Conservation (phyloP, 495 filamentous ascomycete genomes). For the Aspergillus cavernicola region DNA sequence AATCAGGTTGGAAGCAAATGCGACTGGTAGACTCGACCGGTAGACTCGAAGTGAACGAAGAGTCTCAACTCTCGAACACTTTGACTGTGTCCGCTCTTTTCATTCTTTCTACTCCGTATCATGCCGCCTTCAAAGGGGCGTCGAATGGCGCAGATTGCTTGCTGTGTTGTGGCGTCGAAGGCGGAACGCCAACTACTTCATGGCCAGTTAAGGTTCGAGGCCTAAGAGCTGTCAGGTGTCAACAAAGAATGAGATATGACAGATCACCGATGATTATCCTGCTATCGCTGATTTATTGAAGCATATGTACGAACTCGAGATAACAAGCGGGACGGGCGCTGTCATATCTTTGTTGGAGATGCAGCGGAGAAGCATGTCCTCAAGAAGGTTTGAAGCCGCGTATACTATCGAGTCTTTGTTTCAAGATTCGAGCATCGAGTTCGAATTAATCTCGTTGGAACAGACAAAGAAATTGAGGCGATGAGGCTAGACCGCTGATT, state of each 20-base stretch:
- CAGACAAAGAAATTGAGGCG: too few relatives aligned
- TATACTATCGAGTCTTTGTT: too few relatives aligned
- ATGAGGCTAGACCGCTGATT: too few relatives aligned
- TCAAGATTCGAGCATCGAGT: background rate
- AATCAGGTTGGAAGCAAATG: background rate
- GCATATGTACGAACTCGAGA: background rate
- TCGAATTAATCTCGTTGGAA: too few relatives aligned
- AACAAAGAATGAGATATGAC: constrained; percentile 9
- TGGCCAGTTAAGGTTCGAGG: background rate
- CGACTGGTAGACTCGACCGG: constrained; percentile 1
- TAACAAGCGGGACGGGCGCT: background rate
- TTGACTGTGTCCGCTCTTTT: too few relatives aligned
- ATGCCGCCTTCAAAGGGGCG: background rate
- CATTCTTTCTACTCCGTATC: too few relatives aligned
- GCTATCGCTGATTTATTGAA: constrained; percentile 9
- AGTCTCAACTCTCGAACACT: too few relatives aligned
- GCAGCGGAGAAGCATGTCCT: background rate
- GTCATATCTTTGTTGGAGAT: constrained; percentile 4
- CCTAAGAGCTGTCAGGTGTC: constrained; percentile 1
- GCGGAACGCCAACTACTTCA: background rate
- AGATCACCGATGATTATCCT: constrained; percentile 6
- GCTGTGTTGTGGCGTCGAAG: background rate
- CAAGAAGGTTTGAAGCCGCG: too few relatives aligned
- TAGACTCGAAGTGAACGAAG: too few relatives aligned
- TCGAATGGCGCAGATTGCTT: background rate